Conservation (phyloP, 306 rosid genomes). For the Prunus kanzakura region DNA sequence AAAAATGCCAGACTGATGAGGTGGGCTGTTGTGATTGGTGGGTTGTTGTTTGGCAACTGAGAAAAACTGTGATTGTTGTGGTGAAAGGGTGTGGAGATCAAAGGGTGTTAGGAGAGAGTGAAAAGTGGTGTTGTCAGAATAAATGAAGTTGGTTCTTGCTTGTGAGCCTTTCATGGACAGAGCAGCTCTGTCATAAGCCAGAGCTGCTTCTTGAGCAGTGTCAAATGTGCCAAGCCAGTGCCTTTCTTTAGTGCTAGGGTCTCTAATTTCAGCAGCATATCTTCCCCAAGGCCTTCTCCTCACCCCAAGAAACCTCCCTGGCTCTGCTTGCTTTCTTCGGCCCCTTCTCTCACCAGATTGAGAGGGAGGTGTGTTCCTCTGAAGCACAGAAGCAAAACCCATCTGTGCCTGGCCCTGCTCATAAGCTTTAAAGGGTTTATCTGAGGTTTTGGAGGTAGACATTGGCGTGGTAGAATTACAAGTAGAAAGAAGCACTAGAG, state of each 20-base stretch:
- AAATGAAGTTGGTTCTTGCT: constrained; percentile 92
- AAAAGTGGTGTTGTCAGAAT: constrained; percentile 64
- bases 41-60: constrained; percentile 27
- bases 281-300: constrained; percentile 96
- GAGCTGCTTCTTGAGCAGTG: constrained; percentile 99
- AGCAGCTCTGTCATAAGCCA: constrained; percentile 99
- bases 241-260: constrained; percentile 94
- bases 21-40: constrained; percentile 38
- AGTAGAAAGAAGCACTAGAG: background rate
- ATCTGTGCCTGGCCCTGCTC: constrained; percentile 48
- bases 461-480: constrained; percentile 32
- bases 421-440: constrained; percentile 43
- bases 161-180: constrained; percentile 93
- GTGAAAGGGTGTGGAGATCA: constrained; percentile 50
- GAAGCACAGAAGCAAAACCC: constrained; percentile 60
- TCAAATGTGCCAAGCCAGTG: constrained; percentile 99
- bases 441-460: constrained; percentile 72
- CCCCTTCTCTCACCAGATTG: constrained; percentile 77
- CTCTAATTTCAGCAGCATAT: constrained; percentile 97
- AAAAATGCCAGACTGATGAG: constrained; percentile 17
- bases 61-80: constrained; percentile 40
- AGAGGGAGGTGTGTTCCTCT: constrained; percentile 51
- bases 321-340: constrained; percentile 79
- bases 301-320: constrained; percentile 92
- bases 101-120: constrained; percentile 62